phyloP scores from a whole-genome alignment of 148 eudicot genomes.

The Nepenthes mirabilis region DNA sequence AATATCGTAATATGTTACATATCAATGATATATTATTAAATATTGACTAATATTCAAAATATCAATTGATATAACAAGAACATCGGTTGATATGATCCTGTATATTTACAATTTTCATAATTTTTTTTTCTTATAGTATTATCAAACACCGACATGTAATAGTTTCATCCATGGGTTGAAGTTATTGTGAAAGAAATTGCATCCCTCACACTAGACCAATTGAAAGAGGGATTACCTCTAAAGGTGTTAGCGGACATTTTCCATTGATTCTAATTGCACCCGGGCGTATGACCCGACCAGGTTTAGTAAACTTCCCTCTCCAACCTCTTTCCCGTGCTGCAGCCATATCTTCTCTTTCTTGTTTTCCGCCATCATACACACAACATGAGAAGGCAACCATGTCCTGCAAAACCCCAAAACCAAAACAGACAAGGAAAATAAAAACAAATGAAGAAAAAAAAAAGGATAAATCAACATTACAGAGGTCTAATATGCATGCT shows the following conservation, averaged over 20 bases:
- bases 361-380: conserved; percentile 70
- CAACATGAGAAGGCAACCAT: conserved; percentile 99
- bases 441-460: not conserved
- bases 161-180: not conserved
- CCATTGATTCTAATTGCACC: conserved; percentile 88
- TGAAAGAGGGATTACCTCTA: conserved; percentile 52
- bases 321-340: conserved; percentile 98
- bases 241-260: conserved; percentile 89
- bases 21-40: no score
- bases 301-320: conserved; percentile 96
- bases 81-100: no score
- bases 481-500: no score
- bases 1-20: no score
- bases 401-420: conserved; percentile 36
- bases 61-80: no score
- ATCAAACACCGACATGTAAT: no score
- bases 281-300: conserved; percentile 79
- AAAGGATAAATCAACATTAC: not conserved
- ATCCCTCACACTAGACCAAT: not conserved
- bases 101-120: no score
- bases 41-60: no score
- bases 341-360: conserved; percentile 78
- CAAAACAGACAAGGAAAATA: not conserved
- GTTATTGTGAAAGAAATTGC: not conserved
- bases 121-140: no score